Conservation (phyloP, 805 yeast species). For the Yamadazyma scolyti region DNA sequence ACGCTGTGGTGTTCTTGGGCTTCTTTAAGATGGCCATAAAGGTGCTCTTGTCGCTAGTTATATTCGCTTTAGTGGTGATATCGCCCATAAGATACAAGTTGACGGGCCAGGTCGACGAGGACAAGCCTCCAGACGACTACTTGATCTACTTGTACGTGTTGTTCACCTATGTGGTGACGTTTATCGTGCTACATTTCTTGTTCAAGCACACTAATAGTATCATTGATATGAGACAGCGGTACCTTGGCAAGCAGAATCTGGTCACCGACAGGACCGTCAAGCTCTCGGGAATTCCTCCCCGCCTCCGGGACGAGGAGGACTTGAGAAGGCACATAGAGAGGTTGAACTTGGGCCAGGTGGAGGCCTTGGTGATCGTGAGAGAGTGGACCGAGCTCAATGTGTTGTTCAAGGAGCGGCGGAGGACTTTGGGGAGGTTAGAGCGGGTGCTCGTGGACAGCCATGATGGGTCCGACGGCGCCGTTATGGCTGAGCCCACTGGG, state of each 20-base stretch:
- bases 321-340: conserved; percentile 72
- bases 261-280: conserved; percentile 89
- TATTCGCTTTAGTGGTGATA: conserved; percentile 70
- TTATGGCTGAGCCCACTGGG: too few species aligned
- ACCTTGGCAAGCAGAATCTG: conserved; percentile 82
- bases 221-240: conserved; percentile 72
- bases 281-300: conserved; percentile 84
- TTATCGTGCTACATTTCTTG: conserved; percentile 55
- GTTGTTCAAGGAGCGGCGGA: conserved; percentile 57
- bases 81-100: conserved; percentile 82
- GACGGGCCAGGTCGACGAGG: conserved; percentile 56
- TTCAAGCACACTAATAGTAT: conserved; percentile 70
- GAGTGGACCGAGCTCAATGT: conserved; percentile 79
- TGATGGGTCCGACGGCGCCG: too few species aligned
- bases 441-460: too few species aligned
- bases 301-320: conserved; percentile 66
- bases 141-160: conserved; percentile 84
- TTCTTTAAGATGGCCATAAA: conserved; percentile 87
- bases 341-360: conserved; percentile 76
- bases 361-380: conserved; percentile 72
- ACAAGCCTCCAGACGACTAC: conserved; percentile 30
- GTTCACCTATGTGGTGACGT: conserved; percentile 84
- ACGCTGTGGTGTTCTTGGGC: conserved; percentile 87
- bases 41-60: conserved; percentile 57
- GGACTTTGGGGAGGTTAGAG: conserved; percentile 58